These are phyloP conservation scores for Ceratocystis harringtonii DNA, from an alignment of 2,329 filamentous ascomycete genomes.

Conservation along the genomic window DNA sequence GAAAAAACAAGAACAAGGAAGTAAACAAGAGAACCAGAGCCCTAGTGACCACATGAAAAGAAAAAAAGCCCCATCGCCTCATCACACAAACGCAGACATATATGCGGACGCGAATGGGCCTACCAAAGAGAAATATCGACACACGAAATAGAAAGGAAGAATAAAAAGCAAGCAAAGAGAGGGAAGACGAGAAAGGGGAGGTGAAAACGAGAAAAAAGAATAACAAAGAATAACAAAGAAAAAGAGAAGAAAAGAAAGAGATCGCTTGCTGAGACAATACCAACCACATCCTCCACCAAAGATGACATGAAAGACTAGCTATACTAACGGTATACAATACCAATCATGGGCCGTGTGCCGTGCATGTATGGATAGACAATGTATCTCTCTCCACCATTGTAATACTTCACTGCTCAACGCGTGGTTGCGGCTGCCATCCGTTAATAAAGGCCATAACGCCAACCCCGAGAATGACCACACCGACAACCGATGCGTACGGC, in stretches of 20 bases:
- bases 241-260: background rate
- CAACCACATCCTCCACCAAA: background rate
- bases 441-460: conserved; percentile 79
- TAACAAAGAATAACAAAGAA: background rate
- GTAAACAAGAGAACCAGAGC: background rate
- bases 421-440: conserved; percentile 49
- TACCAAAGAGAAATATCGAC: background rate
- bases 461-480: conserved; percentile 67
- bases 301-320: background rate
- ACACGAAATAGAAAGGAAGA: conserved; percentile 1
- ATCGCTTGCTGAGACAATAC: background rate
- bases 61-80: conserved; percentile 3
- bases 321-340: background rate
- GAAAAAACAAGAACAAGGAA: background rate
- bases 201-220: background rate
- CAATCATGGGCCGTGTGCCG: background rate
- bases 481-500: conserved; percentile 69
- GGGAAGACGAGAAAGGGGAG: background rate
- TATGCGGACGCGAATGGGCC: background rate
- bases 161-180: background rate
- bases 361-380: background rate
- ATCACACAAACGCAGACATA: too few species aligned
- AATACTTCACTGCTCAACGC: conserved; percentile 17
- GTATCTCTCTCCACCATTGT: background rate
- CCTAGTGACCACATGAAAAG: conserved; percentile 5